Conservation (phyloP, 2,329 filamentous ascomycete genomes). For the Rachicladosporium sp. region DNA sequence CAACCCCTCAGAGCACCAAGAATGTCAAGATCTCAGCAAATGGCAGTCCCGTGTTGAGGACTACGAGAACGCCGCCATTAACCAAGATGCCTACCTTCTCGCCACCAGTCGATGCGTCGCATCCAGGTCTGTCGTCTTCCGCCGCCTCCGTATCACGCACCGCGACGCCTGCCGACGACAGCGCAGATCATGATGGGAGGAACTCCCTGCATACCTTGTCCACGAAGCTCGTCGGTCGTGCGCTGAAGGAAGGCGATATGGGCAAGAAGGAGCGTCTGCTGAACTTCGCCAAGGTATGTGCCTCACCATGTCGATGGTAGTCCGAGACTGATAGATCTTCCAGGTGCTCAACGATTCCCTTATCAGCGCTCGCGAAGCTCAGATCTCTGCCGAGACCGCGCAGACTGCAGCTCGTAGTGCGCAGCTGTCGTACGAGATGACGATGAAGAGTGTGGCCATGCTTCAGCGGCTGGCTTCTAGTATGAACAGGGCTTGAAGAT, state of each 20-base stretch:
- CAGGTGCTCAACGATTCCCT: conserved; percentile 16
- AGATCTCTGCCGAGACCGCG: conserved; percentile 15
- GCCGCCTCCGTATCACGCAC: background rate
- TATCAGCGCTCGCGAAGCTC: conserved; percentile 15
- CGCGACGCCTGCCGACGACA: background rate
- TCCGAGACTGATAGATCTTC: background rate
- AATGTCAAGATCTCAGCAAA: background rate
- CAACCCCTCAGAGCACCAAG: background rate
- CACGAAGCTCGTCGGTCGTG: conserved; percentile 4
- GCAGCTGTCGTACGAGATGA: conserved; percentile 16
- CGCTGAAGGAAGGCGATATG: conserved; percentile 7
- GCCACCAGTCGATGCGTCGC: conserved; percentile 4
- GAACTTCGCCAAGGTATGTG: conserved; percentile 14
- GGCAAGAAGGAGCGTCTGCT: conserved; percentile 13
- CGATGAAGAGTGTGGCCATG: conserved; percentile 15
- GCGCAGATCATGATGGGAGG: conserved; percentile 3
- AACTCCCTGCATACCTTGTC: conserved; percentile 3
- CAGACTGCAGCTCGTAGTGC: conserved; percentile 14
- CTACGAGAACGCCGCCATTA: background rate
- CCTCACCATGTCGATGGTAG: background rate
- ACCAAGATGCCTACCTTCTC: conserved; percentile 6
- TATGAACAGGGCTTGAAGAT: conserved; percentile 2
- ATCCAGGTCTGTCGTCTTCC: conserved; percentile 2
- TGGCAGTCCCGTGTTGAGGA: conserved; percentile 2
- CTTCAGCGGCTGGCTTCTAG: conserved; percentile 11